Conservation (phyloP, 2,329 filamentous ascomycete genomes). For the Periconia macrospinosa region DNA sequence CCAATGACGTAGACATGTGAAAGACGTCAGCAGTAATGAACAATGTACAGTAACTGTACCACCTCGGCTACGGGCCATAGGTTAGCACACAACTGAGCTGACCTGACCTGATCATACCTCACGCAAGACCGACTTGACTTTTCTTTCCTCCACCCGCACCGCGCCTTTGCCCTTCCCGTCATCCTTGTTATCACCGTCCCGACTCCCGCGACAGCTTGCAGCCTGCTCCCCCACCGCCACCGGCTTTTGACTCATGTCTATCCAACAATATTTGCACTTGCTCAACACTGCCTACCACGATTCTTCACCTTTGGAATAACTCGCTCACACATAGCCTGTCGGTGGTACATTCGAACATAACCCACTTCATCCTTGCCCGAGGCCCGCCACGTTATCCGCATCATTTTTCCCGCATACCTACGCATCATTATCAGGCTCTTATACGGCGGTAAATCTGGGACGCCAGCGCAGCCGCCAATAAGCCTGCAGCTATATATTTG, state of each 20-base stretch:
- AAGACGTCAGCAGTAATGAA: too few relatives aligned
- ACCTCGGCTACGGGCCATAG: too few relatives aligned
- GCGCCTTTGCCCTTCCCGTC: background rate
- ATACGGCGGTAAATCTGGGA: background rate
- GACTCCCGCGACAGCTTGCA: background rate
- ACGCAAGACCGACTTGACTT: background rate
- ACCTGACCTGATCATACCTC: too few relatives aligned
- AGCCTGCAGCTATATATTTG: background rate
- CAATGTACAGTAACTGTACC: too few relatives aligned
- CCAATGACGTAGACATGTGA: too few relatives aligned
- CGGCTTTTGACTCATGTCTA: slow-evolving; percentile 40
- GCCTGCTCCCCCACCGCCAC: slow-evolving; percentile 5
- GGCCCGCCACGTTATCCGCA: slow-evolving; percentile 26
- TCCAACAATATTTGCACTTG: slow-evolving; percentile 26
- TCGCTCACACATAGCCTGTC: background rate
- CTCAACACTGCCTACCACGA: slow-evolving; percentile 31
- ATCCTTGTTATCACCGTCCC: background rate
- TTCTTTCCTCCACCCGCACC: background rate
- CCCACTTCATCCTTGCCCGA: slow-evolving; percentile 4
- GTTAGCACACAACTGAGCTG: too few relatives aligned
- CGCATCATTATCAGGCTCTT: background rate
- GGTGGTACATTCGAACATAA: background rate
- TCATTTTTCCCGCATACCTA: slow-evolving; percentile 14
- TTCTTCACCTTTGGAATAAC: slow-evolving; percentile 38
- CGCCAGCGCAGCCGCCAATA: background rate